phyloP scores from a whole-genome alignment of 768 basidiomycete genomes.

The Thelephora ganbajun region DNA sequence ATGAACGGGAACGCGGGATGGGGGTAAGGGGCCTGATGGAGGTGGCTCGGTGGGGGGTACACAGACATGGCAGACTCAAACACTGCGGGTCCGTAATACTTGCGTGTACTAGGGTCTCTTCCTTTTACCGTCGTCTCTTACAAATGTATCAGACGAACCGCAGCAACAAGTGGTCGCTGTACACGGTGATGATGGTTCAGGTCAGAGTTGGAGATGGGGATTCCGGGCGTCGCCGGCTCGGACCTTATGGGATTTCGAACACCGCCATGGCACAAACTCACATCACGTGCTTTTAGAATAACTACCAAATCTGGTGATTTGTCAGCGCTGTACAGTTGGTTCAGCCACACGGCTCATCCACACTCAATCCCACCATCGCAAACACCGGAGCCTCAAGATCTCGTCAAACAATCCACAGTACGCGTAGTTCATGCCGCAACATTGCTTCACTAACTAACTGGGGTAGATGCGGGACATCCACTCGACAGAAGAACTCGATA shows the following conservation, averaged over 20 bases:
- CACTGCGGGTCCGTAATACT: too few species aligned
- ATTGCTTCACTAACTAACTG: too few species aligned
- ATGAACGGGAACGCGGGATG: slow-evolving; percentile 17
- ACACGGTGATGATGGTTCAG: background rate
- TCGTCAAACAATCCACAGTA: too few species aligned
- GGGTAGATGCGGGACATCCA: slow-evolving; percentile 81
- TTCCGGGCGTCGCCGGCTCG: background rate
- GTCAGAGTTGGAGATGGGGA: background rate
- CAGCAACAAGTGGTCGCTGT: background rate
- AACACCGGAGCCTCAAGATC: too few species aligned
- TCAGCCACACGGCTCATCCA: too few species aligned
- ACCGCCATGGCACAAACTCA: background rate
- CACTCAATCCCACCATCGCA: too few species aligned
- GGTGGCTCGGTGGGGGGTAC: slow-evolving; percentile 39
- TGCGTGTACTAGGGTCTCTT: background rate
- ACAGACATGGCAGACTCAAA: slow-evolving; percentile 12
- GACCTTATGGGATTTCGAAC: background rate
- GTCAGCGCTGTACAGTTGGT: too few species aligned
- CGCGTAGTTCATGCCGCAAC: too few species aligned
- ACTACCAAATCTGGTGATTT: too few species aligned
- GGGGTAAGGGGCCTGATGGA: slow-evolving; percentile 12
- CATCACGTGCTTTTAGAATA: too few species aligned
- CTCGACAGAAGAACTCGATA: slow-evolving; percentile 84
- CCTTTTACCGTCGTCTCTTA: background rate
- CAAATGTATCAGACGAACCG: background rate